Evolutionary conservation across 139 green algal genomes (phyloP).

Genomic region (Zygnema circumcarinatum): DNA sequence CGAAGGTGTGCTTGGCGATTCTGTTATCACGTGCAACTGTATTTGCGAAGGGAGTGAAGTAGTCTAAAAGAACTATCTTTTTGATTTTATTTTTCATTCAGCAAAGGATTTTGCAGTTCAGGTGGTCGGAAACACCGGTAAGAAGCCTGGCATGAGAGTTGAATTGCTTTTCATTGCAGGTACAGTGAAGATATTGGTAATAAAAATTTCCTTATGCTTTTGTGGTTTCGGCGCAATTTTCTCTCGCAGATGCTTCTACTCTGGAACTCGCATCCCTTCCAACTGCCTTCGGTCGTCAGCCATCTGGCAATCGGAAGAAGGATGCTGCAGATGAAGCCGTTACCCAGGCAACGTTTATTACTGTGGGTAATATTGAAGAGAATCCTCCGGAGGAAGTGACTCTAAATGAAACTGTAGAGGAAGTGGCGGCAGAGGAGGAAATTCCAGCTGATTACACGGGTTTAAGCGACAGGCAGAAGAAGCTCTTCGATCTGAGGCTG

Average conservation of each 20-base stretch:
- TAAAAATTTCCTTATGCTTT: slow-evolving; percentile 6
- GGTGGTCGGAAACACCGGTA: background rate
- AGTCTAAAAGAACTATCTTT: background rate
- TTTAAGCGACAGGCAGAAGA: slow-evolving; percentile 78
- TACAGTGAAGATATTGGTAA: background rate
- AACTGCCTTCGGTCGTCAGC: slow-evolving; percentile 23
- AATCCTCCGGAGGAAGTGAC: background rate
- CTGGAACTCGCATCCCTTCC: slow-evolving; percentile 7
- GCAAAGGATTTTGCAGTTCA: background rate
- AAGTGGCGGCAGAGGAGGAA: slow-evolving; percentile 26
- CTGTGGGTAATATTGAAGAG: slow-evolving; percentile 8
- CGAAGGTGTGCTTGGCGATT: too few species aligned
- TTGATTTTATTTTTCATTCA: background rate
- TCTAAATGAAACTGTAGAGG: slow-evolving; percentile 33
- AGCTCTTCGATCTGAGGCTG: slow-evolving; percentile 82
- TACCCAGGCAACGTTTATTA: background rate
- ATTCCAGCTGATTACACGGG: slow-evolving; percentile 44
- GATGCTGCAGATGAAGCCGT: slow-evolving; percentile 1
- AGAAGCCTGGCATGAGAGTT: background rate
- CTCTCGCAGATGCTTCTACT: background rate
- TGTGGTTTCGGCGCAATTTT: too few species aligned
- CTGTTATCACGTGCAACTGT: too few species aligned
- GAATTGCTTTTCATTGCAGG: background rate
- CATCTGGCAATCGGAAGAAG: slow-evolving; percentile 3
- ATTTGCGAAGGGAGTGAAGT: background rate